phyloP scores from a whole-genome alignment of 2,329 filamentous ascomycete genomes.

The Claviceps sorghi region DNA sequence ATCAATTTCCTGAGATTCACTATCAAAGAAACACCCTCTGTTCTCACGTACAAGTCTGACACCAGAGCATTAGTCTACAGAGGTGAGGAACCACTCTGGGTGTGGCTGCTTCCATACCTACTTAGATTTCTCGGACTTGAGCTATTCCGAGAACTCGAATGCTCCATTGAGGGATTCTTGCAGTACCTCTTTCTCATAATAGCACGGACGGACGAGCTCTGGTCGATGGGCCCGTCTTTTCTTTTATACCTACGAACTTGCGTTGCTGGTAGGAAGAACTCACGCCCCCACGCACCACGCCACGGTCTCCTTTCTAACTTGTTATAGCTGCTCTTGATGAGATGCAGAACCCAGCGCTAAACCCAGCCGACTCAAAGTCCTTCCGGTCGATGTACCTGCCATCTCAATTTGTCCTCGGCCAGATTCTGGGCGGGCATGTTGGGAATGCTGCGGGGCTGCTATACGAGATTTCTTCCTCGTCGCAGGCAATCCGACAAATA shows the following conservation, averaged over 20 bases:
- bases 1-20: constrained; percentile 64
- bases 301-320: constrained; percentile 7
- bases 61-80: constrained; percentile 32
- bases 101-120: constrained; percentile 47
- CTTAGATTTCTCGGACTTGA: constrained; percentile 41
- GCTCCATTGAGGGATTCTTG: constrained; percentile 39
- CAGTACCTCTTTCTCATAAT: constrained; percentile 31
- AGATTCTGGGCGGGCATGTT: constrained; percentile 17
- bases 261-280: constrained; percentile 25
- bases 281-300: constrained; percentile 1
- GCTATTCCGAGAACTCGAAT: constrained; percentile 30
- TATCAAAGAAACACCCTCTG: constrained; percentile 57
- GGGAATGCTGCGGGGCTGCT: constrained; percentile 16
- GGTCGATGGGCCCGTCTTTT: constrained; percentile 31
- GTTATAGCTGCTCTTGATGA: constrained; percentile 18
- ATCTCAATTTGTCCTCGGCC: constrained; percentile 21
- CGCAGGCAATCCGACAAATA: constrained; percentile 33
- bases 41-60: constrained; percentile 38
- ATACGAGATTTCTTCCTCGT: constrained; percentile 25
- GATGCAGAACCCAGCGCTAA: constrained; percentile 18
- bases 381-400: constrained; percentile 23
- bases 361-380: constrained; percentile 15
- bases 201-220: constrained; percentile 29
- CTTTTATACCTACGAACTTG: constrained; percentile 33
- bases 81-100: constrained; percentile 47